Base-by-base conservation (phyloP, 257 asterid genomes). In the Ballota nigra region DNA sequence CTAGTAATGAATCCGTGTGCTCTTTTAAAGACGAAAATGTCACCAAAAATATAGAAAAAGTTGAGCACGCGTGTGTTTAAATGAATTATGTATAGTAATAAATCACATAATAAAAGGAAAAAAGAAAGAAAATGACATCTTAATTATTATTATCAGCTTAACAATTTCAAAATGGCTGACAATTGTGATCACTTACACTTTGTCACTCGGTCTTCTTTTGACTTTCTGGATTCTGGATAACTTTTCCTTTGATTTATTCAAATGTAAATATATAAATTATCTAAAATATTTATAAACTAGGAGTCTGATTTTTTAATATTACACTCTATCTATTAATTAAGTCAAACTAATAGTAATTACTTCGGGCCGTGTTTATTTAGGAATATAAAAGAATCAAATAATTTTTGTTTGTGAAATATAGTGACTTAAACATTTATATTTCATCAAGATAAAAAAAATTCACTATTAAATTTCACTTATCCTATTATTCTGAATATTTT, bases 41-140 rank as follows among this genome's bases (percentile, higher is more conserved):
- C 15, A 45, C 51, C 6, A 34, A 36, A 61, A 47, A 63, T 33
- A 49, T 24, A 38, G 61, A n/a, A 70, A 49, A 76, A 80, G 79
- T 45, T 67, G 19, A 80, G 79, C 84, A 80, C 77, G 84, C 82
- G 81, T 68, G 78, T 68, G 78, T 29, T 76, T 38, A 60, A 52
- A 57, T 75, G 33, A 28, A 63, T 69, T 69, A 69, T 47, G 5
- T 0, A 40, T 68, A 31, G 41, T 45, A 11, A 28, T 36, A 49
- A 76, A 56, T 55, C 51, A 43, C 49, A 41, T 22, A 66, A 33
- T 18, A 60, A 7, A 22, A 19, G 13, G 24, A 63, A 33, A 1
- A 33, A 43, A 66, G 55, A 67, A 24, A 24, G 72, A 73, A 69
- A 74, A 69, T 74, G 72, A 68, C 79, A 62, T 33, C 33, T 61